phyloP scores from a whole-genome alignment of 1,284 basidiomycete genomes.

The Apiotrichum porosum region DNA sequence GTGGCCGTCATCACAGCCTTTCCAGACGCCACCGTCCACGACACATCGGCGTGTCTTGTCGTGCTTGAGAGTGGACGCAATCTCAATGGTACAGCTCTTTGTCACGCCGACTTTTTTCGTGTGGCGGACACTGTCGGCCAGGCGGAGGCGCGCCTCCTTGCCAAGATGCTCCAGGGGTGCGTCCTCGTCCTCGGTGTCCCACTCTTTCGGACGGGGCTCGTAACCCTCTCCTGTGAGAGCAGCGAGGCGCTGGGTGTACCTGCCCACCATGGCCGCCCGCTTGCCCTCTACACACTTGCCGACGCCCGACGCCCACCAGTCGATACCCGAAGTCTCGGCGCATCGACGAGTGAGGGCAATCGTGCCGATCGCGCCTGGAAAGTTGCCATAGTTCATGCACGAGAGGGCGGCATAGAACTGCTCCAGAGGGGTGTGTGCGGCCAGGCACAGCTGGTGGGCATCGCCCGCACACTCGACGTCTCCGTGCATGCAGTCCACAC shows the following conservation, averaged over 20 bases:
- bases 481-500: conserved; percentile 74
- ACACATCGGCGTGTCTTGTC: conserved; percentile 61
- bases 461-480: conserved; percentile 70
- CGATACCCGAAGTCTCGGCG: conserved; percentile 59
- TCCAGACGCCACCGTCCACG: conserved; percentile 67
- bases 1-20: conserved; percentile 76
- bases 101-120: conserved; percentile 59
- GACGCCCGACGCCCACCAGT: conserved; percentile 61
- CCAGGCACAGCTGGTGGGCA: conserved; percentile 74
- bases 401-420: conserved; percentile 67
- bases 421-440: conserved; percentile 31
- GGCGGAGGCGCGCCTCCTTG: conserved; percentile 45
- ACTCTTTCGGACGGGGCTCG: background rate
- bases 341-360: conserved; percentile 64
- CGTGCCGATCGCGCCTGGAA: conserved; percentile 57
- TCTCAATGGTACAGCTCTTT: conserved; percentile 78
- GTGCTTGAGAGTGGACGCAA: conserved; percentile 51
- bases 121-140: conserved; percentile 58
- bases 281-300: conserved; percentile 55
- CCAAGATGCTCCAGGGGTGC: conserved; percentile 24
- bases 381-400: conserved; percentile 70
- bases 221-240: background rate
- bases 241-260: conserved; percentile 1
- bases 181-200: conserved; percentile 13
- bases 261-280: conserved; percentile 1